A percentile compares a stretch with the other conserved stretches of the same genome.
phyloP scores from a whole-genome alignment of 768 basidiomycete genomes.

The Lactarius hengduanensis region DNA sequence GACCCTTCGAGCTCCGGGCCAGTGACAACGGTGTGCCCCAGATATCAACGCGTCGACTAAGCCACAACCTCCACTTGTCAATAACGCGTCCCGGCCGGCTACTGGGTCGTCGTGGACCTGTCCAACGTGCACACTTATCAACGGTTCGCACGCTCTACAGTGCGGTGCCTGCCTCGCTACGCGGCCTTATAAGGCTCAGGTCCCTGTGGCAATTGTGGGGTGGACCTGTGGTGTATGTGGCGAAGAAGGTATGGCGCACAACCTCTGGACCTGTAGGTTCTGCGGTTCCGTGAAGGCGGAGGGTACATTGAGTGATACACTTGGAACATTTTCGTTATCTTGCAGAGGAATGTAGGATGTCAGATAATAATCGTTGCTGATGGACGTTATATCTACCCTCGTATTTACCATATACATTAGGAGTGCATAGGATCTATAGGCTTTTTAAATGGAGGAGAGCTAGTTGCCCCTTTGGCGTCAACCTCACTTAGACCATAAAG shows the following conservation, averaged over 20 bases:
- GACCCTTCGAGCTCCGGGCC: constrained; percentile 12
- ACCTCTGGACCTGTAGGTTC: constrained; percentile 71
- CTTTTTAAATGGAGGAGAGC: neutral
- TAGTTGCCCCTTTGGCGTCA: neutral
- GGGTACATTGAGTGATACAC: constrained; percentile 28
- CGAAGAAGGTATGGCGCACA: constrained; percentile 56
- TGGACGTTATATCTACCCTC: neutral
- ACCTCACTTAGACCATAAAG: neutral
- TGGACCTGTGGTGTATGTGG: constrained; percentile 72
- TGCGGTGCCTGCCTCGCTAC: constrained; percentile 58
- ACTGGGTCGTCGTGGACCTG: constrained; percentile 48
- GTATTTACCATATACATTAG: neutral
- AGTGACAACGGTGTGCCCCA: constrained; percentile 6
- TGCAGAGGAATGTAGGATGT: neutral
- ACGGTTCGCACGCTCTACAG: constrained; percentile 43
- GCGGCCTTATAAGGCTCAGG: constrained; percentile 30
- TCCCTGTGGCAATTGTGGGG: constrained; percentile 9
- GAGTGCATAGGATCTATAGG: neutral
- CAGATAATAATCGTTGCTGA: neutral
- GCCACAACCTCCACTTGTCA: constrained; percentile 24
- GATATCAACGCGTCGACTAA: constrained; percentile 8
- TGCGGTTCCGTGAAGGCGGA: constrained; percentile 66
- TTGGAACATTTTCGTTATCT: neutral
- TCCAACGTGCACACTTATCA: constrained; percentile 62
- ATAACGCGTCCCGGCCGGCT: constrained; percentile 15